Base-by-base conservation (phyloP, 2,329 filamentous ascomycete genomes). In the Ambrosiella xylebori region DNA sequence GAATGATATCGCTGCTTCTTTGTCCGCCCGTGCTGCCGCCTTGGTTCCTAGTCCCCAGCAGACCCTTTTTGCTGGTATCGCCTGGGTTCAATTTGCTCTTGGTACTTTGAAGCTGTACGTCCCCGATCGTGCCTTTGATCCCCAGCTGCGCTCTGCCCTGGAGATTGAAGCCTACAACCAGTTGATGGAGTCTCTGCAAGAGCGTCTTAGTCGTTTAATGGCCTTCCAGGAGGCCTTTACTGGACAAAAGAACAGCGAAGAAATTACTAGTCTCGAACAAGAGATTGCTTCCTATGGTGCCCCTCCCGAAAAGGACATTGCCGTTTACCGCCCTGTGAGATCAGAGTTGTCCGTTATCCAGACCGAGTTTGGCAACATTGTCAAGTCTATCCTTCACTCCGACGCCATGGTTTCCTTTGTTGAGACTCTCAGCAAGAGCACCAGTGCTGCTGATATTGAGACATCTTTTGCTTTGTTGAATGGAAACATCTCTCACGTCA, bases 101-200 rank as follows among this genome's bases (percentile, higher is more conserved):
- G 83, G 84, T 13, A 80, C 84, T 44, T 74, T 97, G 53, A 79
- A 79, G 61, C 75, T 96, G 1, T 96, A 91, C 65, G 82, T 97
- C 1, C 90, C 94, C 0, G 85, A 95, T 68, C 83, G 84, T 63
- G 78, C 86, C 2, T 93, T 91, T 65, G 93, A 98, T 68, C 93
- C 93, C 1, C 79, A 83, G 60, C 73, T 83, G 59, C 74, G 78
- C 56, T 78, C 80, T 4, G 73, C 78, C 56, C 77, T 95, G 15
- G 83, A 88, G 64, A 78, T 80, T 17, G 72, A 76, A 49, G 79
- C 77, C 57, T 74, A 77, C 57, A 67, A 74, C 49, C 73, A 81
- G 59, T 74, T 85, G 44, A 76, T 79, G 52, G 63, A 67, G 2
- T 71, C 76, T 8, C 69, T 95, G 1, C 67, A 73, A 11, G 65